Percentiles rank a stretch among this genome's conserved stretches.
Conservation (phyloP, 2,329 filamentous ascomycete species). For the Trichoderma breve region DNA sequence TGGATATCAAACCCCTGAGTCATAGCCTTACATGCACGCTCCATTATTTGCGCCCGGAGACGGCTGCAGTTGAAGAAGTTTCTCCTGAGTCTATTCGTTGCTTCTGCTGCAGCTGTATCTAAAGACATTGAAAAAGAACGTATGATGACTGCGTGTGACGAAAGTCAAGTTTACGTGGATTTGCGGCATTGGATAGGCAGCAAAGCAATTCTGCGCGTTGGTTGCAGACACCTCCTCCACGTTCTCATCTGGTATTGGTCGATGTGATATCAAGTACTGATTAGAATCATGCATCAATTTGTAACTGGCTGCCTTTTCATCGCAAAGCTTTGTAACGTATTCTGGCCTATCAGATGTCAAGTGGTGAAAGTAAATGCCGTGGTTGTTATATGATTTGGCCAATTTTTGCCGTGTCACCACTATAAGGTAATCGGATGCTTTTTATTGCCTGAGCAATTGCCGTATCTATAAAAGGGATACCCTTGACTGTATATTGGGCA, state of each 20-base stretch:
- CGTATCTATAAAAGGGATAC: background rate
- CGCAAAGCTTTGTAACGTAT: background rate
- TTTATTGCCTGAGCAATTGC: background rate
- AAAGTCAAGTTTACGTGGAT: background rate
- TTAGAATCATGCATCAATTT: background rate
- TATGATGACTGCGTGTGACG: background rate
- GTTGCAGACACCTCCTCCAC: background rate
- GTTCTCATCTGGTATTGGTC: background rate
- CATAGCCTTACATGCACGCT: background rate
- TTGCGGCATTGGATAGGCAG: background rate
- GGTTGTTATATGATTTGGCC: background rate
- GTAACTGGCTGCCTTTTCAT: background rate
- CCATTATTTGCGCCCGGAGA: background rate
- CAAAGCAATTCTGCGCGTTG: background rate
- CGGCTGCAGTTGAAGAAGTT: background rate
- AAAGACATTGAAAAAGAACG: background rate
- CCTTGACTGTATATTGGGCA: background rate
- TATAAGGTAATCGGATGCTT: background rate
- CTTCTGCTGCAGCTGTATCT: background rate
- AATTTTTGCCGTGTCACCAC: background rate
- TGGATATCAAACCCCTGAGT: background rate
- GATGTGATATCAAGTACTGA: background rate
- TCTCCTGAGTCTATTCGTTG: background rate
- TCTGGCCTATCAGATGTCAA: background rate
- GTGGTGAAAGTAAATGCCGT: background rate